phyloP scores from a whole-genome alignment of 1,284 basidiomycete genomes.

The Tetrapyrgos nigripes region DNA sequence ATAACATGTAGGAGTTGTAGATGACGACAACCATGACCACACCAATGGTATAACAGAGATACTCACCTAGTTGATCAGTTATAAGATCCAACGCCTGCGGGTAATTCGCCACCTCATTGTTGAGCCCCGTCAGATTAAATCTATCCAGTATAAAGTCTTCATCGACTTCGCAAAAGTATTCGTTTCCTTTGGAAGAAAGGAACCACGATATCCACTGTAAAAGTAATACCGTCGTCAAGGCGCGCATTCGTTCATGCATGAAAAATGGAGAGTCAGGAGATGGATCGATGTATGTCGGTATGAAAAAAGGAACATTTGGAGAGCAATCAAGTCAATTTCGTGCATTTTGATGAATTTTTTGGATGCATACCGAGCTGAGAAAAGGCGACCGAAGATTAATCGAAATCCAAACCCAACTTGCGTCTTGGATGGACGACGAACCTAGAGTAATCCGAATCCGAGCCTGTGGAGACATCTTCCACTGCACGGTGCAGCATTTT shows the following conservation, averaged over 20 bases:
- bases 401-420: background rate
- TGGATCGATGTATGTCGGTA: background rate
- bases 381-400: conserved; percentile 20
- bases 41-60: background rate
- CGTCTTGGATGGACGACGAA: conserved; percentile 43
- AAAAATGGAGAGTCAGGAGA: background rate
- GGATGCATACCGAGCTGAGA: conserved; percentile 48
- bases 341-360: conserved; percentile 1
- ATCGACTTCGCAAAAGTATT: conserved; percentile 99
- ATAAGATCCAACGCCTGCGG: conserved; percentile 94
- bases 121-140: conserved; percentile 97
- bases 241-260: background rate
- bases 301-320: conserved; percentile 41
- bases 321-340: conserved; percentile 14
- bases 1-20: too few species aligned
- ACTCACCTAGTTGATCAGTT: conserved; percentile 88
- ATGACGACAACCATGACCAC: too few species aligned
- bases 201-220: conserved; percentile 97
- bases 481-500: conserved; percentile 46
- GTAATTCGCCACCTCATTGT: conserved; percentile 96
- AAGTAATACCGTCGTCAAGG: conserved; percentile 14
- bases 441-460: conserved; percentile 91
- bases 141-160: conserved; percentile 99
- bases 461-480: conserved; percentile 88
- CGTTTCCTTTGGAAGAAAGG: conserved; percentile 94